Evolutionary conservation across 2,329 filamentous ascomycete species (phyloP).

Genomic region (Talaromyces albobiverticillius): DNA sequence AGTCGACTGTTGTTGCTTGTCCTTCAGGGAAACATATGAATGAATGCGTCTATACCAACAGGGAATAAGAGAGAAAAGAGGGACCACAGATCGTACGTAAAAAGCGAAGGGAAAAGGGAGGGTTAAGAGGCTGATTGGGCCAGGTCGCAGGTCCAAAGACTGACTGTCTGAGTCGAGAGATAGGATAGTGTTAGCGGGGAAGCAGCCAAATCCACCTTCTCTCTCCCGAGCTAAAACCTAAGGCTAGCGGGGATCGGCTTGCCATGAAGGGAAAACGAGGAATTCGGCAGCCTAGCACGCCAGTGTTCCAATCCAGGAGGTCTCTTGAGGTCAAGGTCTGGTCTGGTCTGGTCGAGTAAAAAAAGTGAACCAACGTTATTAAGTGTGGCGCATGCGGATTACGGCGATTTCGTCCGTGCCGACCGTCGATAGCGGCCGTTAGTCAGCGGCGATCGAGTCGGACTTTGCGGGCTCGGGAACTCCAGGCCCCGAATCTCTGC

Average conservation of each 20-base stretch:
- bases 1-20: neutral
- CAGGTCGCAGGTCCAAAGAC: no score
- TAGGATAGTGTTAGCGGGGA: conserved; percentile 19
- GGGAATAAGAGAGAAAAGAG: conserved; percentile 15
- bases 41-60: conserved; percentile 11
- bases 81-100: no score
- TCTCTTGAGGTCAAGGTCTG: no score
- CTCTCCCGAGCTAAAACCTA: neutral
- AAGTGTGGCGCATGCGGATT: conserved; percentile 6
- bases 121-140: no score
- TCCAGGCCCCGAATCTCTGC: no score
- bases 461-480: no score
- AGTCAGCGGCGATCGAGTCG: no score
- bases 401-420: conserved; percentile 8
- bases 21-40: neutral
- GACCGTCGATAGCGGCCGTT: neutral
- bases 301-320: neutral
- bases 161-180: no score
- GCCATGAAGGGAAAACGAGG: conserved; percentile 8
- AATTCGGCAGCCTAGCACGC: conserved; percentile 4
- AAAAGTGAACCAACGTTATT: neutral
- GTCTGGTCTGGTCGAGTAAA: neutral
- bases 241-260: conserved; percentile 3
- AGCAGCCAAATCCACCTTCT: neutral
- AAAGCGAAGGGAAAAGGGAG: no score